phyloP scores from a whole-genome alignment of 257 asterid genomes.

The Vinca minor region DNA sequence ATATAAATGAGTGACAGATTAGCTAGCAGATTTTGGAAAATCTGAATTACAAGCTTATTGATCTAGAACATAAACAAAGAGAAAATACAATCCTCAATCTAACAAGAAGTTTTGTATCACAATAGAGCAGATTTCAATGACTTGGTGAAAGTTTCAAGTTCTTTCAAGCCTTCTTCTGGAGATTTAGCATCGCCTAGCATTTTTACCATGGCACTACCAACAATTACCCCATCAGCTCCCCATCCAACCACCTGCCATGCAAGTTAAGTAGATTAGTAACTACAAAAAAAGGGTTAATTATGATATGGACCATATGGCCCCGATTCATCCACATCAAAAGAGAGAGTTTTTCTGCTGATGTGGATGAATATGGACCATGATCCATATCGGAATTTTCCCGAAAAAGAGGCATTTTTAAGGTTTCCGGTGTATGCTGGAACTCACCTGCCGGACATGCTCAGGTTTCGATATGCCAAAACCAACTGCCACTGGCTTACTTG shows the following conservation, averaged over 20 bases:
- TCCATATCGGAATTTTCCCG: too few species aligned
- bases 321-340: too few species aligned
- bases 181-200: slow-evolving; percentile 70
- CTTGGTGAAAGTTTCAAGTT: slow-evolving; percentile 51
- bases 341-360: too few species aligned
- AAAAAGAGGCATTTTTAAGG: background rate
- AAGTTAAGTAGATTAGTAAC: background rate
- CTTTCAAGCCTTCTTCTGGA: slow-evolving; percentile 73
- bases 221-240: slow-evolving; percentile 96
- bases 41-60: background rate
- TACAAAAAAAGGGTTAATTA: too few species aligned
- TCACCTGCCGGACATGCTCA: slow-evolving; percentile 74
- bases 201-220: slow-evolving; percentile 84
- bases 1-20: background rate
- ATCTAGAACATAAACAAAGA: too few species aligned
- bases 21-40: background rate
- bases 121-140: slow-evolving; percentile 56
- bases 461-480: slow-evolving; percentile 91
- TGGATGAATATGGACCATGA: too few species aligned
- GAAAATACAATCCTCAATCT: too few species aligned
- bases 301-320: too few species aligned
- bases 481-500: slow-evolving; percentile 75
- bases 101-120: slow-evolving; percentile 17
- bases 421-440: background rate
- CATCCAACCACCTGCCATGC: slow-evolving; percentile 59